These are phyloP conservation scores for Polychaeton citri DNA, from an alignment of 2,329 filamentous ascomycete species.

Conservation along the genomic window DNA sequence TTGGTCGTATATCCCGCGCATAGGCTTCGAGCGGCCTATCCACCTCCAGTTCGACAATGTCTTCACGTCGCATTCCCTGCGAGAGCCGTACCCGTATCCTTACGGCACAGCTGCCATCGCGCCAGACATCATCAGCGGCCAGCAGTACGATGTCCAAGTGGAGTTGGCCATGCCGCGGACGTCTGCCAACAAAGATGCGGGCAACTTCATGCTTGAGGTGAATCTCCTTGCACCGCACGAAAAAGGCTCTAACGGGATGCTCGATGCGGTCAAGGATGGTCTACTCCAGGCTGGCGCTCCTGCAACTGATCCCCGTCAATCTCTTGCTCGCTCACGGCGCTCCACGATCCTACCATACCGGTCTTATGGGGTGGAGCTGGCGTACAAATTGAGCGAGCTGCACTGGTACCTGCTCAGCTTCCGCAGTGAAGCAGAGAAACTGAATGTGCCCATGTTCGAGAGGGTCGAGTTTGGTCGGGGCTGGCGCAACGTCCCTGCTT, in stretches of 20 bases:
- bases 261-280: slow-evolving; percentile 4
- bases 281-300: slow-evolving; percentile 16
- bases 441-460: slow-evolving; percentile 63
- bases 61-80: slow-evolving; percentile 5
- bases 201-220: slow-evolving; percentile 91
- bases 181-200: slow-evolving; percentile 57
- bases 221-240: slow-evolving; percentile 41
- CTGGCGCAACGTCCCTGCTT: slow-evolving; percentile 38
- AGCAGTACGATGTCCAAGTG: slow-evolving; percentile 75
- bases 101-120: slow-evolving; percentile 38
- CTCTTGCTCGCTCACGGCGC: slow-evolving; percentile 45
- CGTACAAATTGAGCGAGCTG: slow-evolving; percentile 49
- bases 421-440: slow-evolving; percentile 46
- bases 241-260: slow-evolving; percentile 1
- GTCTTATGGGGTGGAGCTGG: slow-evolving; percentile 52
- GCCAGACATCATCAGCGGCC: slow-evolving; percentile 49
- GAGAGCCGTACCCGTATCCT: slow-evolving; percentile 22
- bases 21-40: slow-evolving; percentile 47
- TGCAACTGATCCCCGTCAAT: slow-evolving; percentile 2
- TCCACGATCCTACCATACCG: slow-evolving; percentile 70
- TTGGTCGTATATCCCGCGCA: slow-evolving; percentile 52
- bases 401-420: slow-evolving; percentile 58
- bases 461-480: slow-evolving; percentile 50
- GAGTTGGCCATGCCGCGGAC: slow-evolving; percentile 66
- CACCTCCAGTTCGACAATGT: slow-evolving; percentile 53